phyloP scores from a whole-genome alignment of 257 asterid species.

The Lycium ferocissimum region DNA sequence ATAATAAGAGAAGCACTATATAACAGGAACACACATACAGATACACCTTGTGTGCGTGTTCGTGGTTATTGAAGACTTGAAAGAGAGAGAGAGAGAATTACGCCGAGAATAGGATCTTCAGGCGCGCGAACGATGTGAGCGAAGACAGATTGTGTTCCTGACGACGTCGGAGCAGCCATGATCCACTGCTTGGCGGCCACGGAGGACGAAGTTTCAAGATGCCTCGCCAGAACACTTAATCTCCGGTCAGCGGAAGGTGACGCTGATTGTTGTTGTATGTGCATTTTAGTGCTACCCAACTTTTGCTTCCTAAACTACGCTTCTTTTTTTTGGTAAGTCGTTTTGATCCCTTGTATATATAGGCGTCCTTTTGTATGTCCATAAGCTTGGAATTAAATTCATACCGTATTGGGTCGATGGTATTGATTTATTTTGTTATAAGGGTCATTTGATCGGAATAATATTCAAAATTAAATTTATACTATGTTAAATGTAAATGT shows the following conservation, averaged over 20 bases:
- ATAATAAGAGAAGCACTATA: too few species aligned
- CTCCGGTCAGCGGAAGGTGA: constrained; percentile 70
- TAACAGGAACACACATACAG: too few species aligned
- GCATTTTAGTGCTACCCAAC: constrained; percentile 49
- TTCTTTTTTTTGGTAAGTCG: background rate
- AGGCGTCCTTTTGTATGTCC: too few species aligned
- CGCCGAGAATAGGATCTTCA: constrained; percentile 98
- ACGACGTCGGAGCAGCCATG: constrained; percentile 72
- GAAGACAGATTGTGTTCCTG: constrained; percentile 59
- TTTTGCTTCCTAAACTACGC: constrained; percentile 32
- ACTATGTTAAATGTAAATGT: too few species aligned
- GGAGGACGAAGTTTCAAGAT: constrained; percentile 53
- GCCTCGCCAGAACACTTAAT: constrained; percentile 60
- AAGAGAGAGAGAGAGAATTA: constrained; percentile 32
- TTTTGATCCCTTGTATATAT: constrained; percentile 3
- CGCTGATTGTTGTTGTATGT: constrained; percentile 33
- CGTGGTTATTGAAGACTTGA: too few species aligned
- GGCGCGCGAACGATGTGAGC: constrained; percentile 80
- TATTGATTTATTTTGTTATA: too few species aligned
- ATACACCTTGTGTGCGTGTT: too few species aligned
- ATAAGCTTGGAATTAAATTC: too few species aligned
- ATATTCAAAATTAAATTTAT: too few species aligned
- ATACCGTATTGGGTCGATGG: too few species aligned
- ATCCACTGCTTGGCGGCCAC: constrained; percentile 40
- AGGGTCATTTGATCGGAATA: too few species aligned